Evolutionary conservation across 2,329 filamentous ascomycete genomes (phyloP), one percentile per base, ranked within the genome.

Genomic region (Bipolaris victoriae): DNA sequence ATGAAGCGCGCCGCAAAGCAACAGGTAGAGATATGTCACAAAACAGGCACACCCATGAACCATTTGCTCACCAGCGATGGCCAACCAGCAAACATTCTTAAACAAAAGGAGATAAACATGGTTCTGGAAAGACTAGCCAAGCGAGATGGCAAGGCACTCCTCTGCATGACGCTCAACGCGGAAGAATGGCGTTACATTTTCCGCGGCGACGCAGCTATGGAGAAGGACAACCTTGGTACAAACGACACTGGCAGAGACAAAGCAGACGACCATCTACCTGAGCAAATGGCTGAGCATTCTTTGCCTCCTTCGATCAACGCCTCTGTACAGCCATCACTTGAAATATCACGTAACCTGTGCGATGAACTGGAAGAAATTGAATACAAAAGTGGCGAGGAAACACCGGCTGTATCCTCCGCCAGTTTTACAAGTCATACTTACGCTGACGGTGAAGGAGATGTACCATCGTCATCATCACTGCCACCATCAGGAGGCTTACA

Each of bases 261-360:
- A 18, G 3, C 11, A 31, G 4, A 45, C 13, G 20, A 24, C 13
- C 9, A 13, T 10, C 4, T 7, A 15, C 9, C 5, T n/a, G 7
- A 26, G 0, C 15, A 43, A 9, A 15, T n/a, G 74, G 75, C 77
- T 0, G 66, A 69, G 0, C 77, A 50, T 1, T 72, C 75, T 36
- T 73, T 76, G 1, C 67, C 60, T 9, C 44, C 29, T 22, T 6
- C 29, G 15, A 15, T 22, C 11, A 2, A 9, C 20, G 18, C 16
- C 16, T 35, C 29, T 33, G 4, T 15, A 7, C 16, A 20, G 11
- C 29, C 16, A 13, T 37, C 7, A 13, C n/a, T 9, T 2, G 33
- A 43, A 5, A 13, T 4, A 43, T n/a, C 22, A 26, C 13, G 13
- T 18, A 43, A 43, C n/a, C 40, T 43, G 4, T 11, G 13, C 13